A percentile compares a stretch with the other conserved stretches of the same genome.
phyloP scores from a whole-genome alignment of 2,329 filamentous ascomycete genomes.

The Sarocladium brachiariae region DNA sequence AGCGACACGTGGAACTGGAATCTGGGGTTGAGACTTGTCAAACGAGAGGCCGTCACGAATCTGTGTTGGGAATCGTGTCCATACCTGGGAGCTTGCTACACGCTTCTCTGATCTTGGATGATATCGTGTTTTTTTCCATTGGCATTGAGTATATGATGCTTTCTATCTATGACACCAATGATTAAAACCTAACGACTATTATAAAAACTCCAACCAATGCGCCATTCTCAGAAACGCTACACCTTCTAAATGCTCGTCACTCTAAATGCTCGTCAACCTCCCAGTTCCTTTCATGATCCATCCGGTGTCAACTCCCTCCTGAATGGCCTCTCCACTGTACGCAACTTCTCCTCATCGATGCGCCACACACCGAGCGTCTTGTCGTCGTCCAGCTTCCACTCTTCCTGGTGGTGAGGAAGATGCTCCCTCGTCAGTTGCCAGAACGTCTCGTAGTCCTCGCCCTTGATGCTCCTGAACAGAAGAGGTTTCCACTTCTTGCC shows the following conservation, averaged over 20 bases:
- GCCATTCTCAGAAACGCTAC: background rate
- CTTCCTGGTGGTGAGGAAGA: too few species aligned
- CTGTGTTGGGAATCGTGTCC: too few species aligned
- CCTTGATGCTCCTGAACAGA: conserved; percentile 23
- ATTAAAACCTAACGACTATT: too few species aligned
- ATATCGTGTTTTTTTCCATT: too few species aligned
- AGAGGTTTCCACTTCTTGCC: conserved; percentile 34
- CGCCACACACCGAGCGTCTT: conserved; percentile 33
- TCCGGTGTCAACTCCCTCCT: conserved; percentile 24
- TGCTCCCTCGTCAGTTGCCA: conserved; percentile 22
- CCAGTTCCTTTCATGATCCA: conserved; percentile 16
- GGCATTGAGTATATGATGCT: too few species aligned
- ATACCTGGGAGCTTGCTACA: too few species aligned
- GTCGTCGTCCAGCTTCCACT: conserved; percentile 24
- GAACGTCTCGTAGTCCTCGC: conserved; percentile 23
- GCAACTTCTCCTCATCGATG: conserved; percentile 20
- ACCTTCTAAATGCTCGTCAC: background rate
- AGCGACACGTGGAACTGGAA: background rate
- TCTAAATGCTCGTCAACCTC: background rate
- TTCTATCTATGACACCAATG: background rate
- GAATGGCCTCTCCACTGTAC: conserved; percentile 23
- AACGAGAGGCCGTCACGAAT: too few species aligned
- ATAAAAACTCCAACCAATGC: too few species aligned
- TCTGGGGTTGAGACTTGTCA: too few species aligned
- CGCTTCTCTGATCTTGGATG: too few species aligned